Evolutionary conservation across 2,329 filamentous ascomycete species (phyloP), one percentile per base, ranked within the genome.

Genomic region (Aaosphaeria pasadenensis): DNA sequence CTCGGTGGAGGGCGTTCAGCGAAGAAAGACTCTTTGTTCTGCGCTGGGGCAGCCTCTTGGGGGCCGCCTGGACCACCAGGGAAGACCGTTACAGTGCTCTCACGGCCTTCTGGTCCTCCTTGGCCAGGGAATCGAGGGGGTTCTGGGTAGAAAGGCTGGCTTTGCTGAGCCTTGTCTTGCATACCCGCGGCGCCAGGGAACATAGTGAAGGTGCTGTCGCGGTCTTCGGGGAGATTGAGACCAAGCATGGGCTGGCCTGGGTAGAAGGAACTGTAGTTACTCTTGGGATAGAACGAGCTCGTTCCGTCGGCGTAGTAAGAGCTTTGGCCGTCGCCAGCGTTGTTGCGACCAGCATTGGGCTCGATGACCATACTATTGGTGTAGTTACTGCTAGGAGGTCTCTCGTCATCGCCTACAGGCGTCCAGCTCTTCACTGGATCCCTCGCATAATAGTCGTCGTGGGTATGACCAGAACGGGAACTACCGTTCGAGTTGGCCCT

Each of bases 191-290:
- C 33, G 4, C 33, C 33, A 47, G 48, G 5, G 70, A 70, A 32
- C 52, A 63, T 58, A 17, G 64, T 70, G 38, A 59, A 58, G 30
- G 63, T 77, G 55, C 84, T 88, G 39, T 83, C 81, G 1, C 85
- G 84, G 40, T 85, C 78, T 28, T 85, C 84, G 53, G 83, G 85
- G 4, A 82, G 69, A 62, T 39, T 82, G 4, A 82, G 69, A 62
- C 39, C 83, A 82, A 35, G 74, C 62, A 1, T 78, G 76, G 54
- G 54, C 52, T 11, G 60, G n/a, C 30, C 84, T 17, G 66, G 63
- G 44, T 66, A 66, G 54, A 66, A 66, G 1, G 66, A 66, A 76
- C 69, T 87, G 80, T 59, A 85, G 82, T 63, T 77, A 78, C 48
- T 81, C 83, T 68, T 68, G 5, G 66, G 66, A 43, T 68, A 69